phyloP scores from a whole-genome alignment of 148 eudicot species.

The Pouteria glomerata region DNA sequence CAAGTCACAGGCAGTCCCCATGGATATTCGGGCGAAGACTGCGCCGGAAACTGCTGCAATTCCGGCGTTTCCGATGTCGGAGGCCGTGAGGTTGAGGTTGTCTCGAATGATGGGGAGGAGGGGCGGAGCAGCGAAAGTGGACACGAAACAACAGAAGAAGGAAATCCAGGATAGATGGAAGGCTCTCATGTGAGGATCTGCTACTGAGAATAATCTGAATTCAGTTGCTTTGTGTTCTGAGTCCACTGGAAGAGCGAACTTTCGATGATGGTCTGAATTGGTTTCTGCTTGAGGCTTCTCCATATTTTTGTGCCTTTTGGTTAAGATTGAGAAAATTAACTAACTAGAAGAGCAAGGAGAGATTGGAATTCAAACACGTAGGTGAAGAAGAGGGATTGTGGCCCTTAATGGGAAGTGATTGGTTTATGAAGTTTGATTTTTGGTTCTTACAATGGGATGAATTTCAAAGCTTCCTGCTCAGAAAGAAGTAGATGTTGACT shows the following conservation, averaged over 20 bases:
- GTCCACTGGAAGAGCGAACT: constrained; percentile 56
- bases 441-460: too few relatives aligned
- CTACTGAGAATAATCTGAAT: constrained; percentile 40
- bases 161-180: too few relatives aligned
- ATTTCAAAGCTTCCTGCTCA: too few relatives aligned
- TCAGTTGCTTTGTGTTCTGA: constrained; percentile 61
- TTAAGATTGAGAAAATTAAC: neutral
- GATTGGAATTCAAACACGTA: neutral
- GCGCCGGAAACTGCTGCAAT: constrained; percentile 81
- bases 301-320: neutral
- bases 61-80: constrained; percentile 81
- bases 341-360: too few relatives aligned
- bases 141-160: constrained; percentile 70
- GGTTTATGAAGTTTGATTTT: too few relatives aligned
- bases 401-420: neutral
- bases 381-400: neutral
- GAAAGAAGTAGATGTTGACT: too few relatives aligned
- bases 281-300: neutral
- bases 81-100: constrained; percentile 52
- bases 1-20: constrained; percentile 80
- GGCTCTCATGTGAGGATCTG: constrained; percentile 83
- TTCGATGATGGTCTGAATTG: constrained; percentile 2
- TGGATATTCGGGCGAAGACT: constrained; percentile 58
- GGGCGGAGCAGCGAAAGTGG: constrained; percentile 82
- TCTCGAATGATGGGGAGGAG: constrained; percentile 76